Conservation (phyloP, 2,329 filamentous ascomycete genomes). For the Scleromitrula shiraiana region DNA sequence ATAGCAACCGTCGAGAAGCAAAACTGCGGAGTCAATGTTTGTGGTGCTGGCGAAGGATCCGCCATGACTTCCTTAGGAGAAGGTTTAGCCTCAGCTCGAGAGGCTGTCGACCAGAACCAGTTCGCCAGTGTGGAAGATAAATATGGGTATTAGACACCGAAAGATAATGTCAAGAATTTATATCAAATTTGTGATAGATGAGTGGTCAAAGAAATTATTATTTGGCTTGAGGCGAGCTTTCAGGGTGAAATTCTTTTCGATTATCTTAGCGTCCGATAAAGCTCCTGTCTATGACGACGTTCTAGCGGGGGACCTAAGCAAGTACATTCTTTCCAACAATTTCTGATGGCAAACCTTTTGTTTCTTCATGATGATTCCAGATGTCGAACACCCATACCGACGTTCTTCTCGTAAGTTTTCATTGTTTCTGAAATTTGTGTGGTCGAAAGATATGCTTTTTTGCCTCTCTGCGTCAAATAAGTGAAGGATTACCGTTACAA, state of each 20-base stretch:
- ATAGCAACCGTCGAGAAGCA: conserved; percentile 66
- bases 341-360: neutral
- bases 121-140: conserved; percentile 23
- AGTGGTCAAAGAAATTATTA: conserved; percentile 1
- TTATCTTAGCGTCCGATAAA: conserved; percentile 14
- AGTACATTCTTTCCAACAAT: conserved; percentile 5
- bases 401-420: conserved; percentile 45
- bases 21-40: conserved; percentile 61
- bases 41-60: conserved; percentile 29
- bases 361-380: conserved; percentile 17
- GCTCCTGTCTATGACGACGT: conserved; percentile 13
- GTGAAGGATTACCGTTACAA: no score
- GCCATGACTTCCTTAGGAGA: conserved; percentile 21
- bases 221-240: neutral
- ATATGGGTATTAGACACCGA: no score
- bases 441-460: neutral
- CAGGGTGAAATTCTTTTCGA: conserved; percentile 4
- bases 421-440: neutral
- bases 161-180: no score
- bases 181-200: neutral
- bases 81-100: conserved; percentile 19
- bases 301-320: neutral
- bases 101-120: conserved; percentile 27
- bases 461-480: no score
- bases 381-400: conserved; percentile 46